Conservation (phyloP, 1,284 basidiomycete genomes). For the Marasmius sp. region DNA sequence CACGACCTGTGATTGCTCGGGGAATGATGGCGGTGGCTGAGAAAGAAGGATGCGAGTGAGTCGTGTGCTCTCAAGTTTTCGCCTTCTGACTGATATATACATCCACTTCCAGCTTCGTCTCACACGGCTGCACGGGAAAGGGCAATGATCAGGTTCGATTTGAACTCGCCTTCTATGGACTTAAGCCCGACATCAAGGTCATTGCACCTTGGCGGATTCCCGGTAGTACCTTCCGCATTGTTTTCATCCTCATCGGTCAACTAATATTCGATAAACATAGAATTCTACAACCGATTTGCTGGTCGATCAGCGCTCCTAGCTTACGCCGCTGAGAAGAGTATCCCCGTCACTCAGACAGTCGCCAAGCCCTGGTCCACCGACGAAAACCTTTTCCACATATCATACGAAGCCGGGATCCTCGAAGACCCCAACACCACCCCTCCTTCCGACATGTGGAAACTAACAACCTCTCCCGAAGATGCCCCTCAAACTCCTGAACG, state of each 20-base stretch:
- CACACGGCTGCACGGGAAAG: conserved; percentile 99
- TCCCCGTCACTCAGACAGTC: conserved; percentile 94
- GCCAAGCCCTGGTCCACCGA: conserved; percentile 99
- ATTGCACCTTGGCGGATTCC: conserved; percentile 98
- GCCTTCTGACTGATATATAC: neutral
- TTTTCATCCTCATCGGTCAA: neutral
- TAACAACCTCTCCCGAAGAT: conserved; percentile 82
- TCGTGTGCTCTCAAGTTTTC: conserved; percentile 12
- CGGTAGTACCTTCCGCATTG: conserved; percentile 44
- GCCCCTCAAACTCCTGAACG: conserved; percentile 84
- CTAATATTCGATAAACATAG: conserved; percentile 36
- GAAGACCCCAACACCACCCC: conserved; percentile 97
- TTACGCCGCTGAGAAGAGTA: conserved; percentile 87
- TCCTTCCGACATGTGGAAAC: conserved; percentile 99
- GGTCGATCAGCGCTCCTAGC: conserved; percentile 92
- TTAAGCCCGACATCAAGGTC: conserved; percentile 98
- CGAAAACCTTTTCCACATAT: conserved; percentile 99
- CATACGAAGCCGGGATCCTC: conserved; percentile 98
- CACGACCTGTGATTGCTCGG: conserved; percentile 97
- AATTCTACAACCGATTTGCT: conserved; percentile 97
- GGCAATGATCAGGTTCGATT: conserved; percentile 99
- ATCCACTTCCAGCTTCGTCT: conserved; percentile 70
- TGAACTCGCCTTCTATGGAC: conserved; percentile 98
- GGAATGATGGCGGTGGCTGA: conserved; percentile 97
- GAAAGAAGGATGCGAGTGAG: conserved; percentile 89